Conservation (phyloP, 202 grass and related monocot species). For the Zoysia matrella region DNA sequence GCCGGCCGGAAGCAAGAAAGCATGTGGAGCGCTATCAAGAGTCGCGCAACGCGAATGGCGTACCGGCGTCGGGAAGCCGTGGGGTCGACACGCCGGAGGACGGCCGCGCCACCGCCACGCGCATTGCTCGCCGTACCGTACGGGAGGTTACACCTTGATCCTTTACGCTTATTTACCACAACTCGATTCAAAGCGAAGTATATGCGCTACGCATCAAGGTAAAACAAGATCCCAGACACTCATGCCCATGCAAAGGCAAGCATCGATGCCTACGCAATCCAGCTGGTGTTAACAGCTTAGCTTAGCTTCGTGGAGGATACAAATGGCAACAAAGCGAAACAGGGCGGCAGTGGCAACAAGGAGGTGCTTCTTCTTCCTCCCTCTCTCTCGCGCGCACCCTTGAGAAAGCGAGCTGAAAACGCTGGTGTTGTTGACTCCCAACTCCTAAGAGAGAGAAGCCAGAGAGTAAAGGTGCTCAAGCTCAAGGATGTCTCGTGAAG, state of each 20-base stretch:
- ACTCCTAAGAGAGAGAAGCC: slow-evolving; percentile 23
- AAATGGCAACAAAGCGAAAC: slow-evolving; percentile 39
- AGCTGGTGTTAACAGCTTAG: too few species aligned
- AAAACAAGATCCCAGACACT: slow-evolving; percentile 11
- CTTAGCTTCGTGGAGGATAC: neutral
- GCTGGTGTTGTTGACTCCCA: slow-evolving; percentile 14
- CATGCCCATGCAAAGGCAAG: slow-evolving; percentile 10
- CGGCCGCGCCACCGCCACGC: slow-evolving; percentile 15
- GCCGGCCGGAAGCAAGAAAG: slow-evolving; percentile 63
- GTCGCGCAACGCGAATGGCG: neutral
- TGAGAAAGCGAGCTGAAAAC: slow-evolving; percentile 13
- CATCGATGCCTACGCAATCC: neutral
- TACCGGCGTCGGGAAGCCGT: neutral
- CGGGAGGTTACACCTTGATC: neutral
- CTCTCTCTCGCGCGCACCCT: neutral
- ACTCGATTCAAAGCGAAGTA: slow-evolving; percentile 17
- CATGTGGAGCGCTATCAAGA: slow-evolving; percentile 48
- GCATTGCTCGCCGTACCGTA: slow-evolving; percentile 36
- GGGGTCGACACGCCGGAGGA: slow-evolving; percentile 5
- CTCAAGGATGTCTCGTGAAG: slow-evolving; percentile 85
- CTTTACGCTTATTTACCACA: neutral
- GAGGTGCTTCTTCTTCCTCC: neutral
- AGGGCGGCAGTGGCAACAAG: neutral
- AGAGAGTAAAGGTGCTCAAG: slow-evolving; percentile 66
- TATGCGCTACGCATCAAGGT: slow-evolving; percentile 5